Conservation (phyloP, 768 basidiomycete genomes). For the Trametes elegans region DNA sequence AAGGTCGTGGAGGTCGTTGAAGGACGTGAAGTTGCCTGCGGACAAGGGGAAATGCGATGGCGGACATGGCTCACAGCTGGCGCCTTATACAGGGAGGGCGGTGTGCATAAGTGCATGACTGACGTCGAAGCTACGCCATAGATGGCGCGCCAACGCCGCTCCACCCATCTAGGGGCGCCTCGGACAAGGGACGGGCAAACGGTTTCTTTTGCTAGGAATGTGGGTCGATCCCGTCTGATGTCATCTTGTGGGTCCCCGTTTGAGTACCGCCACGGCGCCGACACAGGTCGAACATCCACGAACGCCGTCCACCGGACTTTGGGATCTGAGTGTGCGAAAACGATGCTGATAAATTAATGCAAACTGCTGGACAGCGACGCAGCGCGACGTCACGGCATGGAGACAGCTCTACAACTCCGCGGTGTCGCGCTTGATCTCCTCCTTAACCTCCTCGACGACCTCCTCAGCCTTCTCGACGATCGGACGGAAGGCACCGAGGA, state of each 20-base stretch:
- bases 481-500: slow-evolving; percentile 61
- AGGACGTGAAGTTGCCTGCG: background rate
- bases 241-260: slow-evolving; percentile 8
- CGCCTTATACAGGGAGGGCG: background rate
- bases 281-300: no score
- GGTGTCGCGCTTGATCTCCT: slow-evolving; percentile 21
- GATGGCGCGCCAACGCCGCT: background rate
- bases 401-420: slow-evolving; percentile 5
- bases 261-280: background rate
- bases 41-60: background rate
- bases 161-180: background rate
- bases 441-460: slow-evolving; percentile 32
- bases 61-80: background rate
- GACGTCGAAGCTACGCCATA: slow-evolving; percentile 1
- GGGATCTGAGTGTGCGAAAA: background rate
- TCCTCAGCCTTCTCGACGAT: slow-evolving; percentile 29
- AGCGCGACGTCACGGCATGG: background rate
- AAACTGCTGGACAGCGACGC: background rate
- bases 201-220: background rate
- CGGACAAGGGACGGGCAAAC: no score
- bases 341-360: slow-evolving; percentile 7
- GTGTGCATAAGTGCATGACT: background rate
- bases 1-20: background rate
- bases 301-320: background rate
- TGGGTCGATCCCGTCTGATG: slow-evolving; percentile 1